These are phyloP conservation scores for Apiospora saccharicola DNA, from an alignment of 2,329 filamentous ascomycete genomes.

Conservation along the genomic window DNA sequence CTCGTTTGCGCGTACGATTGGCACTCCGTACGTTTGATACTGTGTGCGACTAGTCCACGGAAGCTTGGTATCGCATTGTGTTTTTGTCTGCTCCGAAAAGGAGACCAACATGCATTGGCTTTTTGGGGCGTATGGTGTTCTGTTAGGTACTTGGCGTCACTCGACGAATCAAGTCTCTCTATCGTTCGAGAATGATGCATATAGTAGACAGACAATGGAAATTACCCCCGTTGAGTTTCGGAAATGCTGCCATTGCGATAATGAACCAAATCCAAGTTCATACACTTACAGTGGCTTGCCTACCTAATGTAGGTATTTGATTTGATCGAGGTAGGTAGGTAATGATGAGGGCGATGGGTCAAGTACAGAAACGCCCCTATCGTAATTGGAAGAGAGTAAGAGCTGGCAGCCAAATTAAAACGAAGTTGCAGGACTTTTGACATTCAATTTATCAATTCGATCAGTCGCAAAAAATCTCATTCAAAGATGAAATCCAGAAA, in stretches of 20 bases:
- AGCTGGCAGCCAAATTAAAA: neutral
- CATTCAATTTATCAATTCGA: neutral
- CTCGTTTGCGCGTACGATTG: neutral
- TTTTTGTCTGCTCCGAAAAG: neutral
- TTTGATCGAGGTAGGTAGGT: neutral
- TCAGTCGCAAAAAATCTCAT: no score
- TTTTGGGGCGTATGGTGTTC: neutral
- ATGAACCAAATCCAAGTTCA: neutral
- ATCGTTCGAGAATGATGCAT: neutral
- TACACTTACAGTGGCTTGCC: slow-evolving; percentile 1
- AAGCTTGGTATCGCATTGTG: neutral
- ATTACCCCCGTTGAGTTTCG: neutral
- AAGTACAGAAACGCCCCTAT: neutral
- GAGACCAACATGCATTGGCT: neutral
- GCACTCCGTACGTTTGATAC: neutral
- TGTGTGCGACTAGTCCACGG: neutral
- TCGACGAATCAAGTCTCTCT: neutral
- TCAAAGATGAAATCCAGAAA: neutral
- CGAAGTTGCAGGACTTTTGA: neutral
- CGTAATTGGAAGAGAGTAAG: neutral
- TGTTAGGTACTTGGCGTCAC: neutral
- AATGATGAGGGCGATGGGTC: neutral
- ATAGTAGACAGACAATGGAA: neutral
- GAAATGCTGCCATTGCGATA: neutral
- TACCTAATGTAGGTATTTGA: neutral